phyloP scores from a whole-genome alignment of 2,329 filamentous ascomycete genomes.

The Ceratocystis variospora region DNA sequence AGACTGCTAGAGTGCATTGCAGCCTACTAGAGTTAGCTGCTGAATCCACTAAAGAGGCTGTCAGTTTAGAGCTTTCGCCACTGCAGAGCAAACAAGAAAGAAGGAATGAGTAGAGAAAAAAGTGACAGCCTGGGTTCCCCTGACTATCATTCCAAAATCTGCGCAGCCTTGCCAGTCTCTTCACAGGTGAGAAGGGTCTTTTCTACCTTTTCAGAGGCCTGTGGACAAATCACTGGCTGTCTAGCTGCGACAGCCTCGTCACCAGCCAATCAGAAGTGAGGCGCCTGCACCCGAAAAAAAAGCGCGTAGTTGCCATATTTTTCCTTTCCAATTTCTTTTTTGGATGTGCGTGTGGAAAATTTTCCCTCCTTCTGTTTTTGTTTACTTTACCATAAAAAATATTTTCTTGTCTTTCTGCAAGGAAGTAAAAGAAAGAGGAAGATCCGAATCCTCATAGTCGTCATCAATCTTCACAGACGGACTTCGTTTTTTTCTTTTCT shows the following conservation, averaged over 20 bases:
- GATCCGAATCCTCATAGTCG: not conserved
- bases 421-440: not conserved
- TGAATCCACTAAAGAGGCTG: not conserved
- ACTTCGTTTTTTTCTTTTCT: not conserved
- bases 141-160: not conserved
- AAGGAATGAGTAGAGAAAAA: not conserved
- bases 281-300: not conserved
- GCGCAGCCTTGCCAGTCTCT: not conserved
- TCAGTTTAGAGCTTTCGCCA: not conserved
- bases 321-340: not conserved
- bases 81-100: not conserved
- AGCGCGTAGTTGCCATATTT: not conserved
- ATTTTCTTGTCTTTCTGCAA: not conserved
- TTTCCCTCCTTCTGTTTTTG: not conserved
- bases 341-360: not conserved
- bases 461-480: not conserved
- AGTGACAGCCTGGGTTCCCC: slow-evolving; percentile 7
- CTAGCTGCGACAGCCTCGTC: not conserved
- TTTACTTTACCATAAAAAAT: not conserved
- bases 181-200: not conserved
- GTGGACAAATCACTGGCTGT: too few relatives aligned
- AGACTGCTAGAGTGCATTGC: not conserved
- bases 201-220: not conserved
- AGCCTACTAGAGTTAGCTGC: not conserved
- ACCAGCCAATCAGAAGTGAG: not conserved